These are phyloP conservation scores for Isochrysis galbana DNA, from an alignment of 78 protist species.

Conservation along the genomic window DNA sequence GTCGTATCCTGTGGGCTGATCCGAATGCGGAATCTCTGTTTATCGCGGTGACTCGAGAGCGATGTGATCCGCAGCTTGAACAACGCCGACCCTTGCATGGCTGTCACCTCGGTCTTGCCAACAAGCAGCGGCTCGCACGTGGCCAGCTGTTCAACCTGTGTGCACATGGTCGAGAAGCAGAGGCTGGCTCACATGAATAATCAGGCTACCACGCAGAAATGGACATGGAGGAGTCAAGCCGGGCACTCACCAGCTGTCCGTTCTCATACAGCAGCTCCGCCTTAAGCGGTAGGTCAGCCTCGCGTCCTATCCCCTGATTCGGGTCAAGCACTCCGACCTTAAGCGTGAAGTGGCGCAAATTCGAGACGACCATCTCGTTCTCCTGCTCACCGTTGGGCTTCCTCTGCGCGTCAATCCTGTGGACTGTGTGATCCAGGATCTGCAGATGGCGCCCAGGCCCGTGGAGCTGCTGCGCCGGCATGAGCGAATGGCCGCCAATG, in stretches of 20 bases:
- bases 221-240: no score
- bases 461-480: background rate
- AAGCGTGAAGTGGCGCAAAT: conserved; percentile 9
- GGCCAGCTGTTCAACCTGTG: conserved; percentile 6
- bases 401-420: background rate
- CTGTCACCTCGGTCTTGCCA: background rate
- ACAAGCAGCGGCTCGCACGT: conserved; percentile 1
- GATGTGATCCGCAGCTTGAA: conserved; percentile 17
- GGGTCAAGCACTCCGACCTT: background rate
- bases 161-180: no score
- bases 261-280: conserved; percentile 9
- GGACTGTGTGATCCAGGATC: conserved; percentile 10
- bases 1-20: background rate
- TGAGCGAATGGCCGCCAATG: background rate
- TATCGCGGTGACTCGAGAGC: background rate
- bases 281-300: conserved; percentile 19
- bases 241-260: conserved; percentile 20
- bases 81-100: background rate
- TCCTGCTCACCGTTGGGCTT: conserved; percentile 1
- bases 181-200: no score
- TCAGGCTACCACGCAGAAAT: no score
- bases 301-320: background rate
- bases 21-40: conserved; percentile 6
- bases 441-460: conserved; percentile 4
- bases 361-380: background rate